Conservation (phyloP, 1,284 basidiomycete species). For the Cerrena zonata region DNA sequence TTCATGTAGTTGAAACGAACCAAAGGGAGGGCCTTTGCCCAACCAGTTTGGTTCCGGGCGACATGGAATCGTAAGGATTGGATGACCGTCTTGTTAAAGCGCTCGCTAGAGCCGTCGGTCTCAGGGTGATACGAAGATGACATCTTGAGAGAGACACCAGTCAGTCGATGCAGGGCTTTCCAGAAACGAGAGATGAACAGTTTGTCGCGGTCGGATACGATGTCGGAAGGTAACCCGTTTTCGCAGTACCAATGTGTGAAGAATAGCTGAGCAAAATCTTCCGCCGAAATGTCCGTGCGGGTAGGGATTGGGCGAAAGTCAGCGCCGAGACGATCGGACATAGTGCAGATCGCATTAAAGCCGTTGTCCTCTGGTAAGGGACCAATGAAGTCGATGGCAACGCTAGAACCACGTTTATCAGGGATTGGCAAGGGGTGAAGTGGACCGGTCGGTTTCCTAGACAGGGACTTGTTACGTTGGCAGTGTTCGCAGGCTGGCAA, state of each 20-base stretch:
- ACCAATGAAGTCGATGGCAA: constrained; percentile 42
- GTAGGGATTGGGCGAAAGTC: constrained; percentile 33
- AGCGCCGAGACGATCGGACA: constrained; percentile 31
- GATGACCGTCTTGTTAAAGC: constrained; percentile 19
- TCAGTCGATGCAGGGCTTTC: constrained; percentile 29
- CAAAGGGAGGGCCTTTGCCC: constrained; percentile 26
- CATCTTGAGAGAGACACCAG: constrained; percentile 33
- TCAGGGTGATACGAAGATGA: constrained; percentile 42
- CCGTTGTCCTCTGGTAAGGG: constrained; percentile 31
- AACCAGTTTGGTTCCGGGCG: constrained; percentile 28
- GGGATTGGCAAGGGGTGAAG: constrained; percentile 24
- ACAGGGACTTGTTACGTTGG: constrained; percentile 19
- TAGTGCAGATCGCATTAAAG: constrained; percentile 33
- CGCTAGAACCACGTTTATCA: constrained; percentile 16
- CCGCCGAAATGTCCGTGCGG: constrained; percentile 23
- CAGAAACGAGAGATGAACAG: constrained; percentile 41
- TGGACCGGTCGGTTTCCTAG: constrained; percentile 9
- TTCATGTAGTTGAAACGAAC: constrained; percentile 33
- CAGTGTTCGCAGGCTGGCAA: constrained; percentile 16
- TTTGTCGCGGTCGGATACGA: no score
- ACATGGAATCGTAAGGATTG: constrained; percentile 26
- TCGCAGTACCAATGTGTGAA: constrained; percentile 36
- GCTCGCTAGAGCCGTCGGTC: constrained; percentile 25
- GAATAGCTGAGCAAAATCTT: constrained; percentile 27
- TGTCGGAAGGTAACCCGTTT: constrained; percentile 39